Percentiles rank a stretch among this genome's conserved stretches.
Conservation (phyloP, 2,329 filamentous ascomycete species). For the Cladosporium sp. region DNA sequence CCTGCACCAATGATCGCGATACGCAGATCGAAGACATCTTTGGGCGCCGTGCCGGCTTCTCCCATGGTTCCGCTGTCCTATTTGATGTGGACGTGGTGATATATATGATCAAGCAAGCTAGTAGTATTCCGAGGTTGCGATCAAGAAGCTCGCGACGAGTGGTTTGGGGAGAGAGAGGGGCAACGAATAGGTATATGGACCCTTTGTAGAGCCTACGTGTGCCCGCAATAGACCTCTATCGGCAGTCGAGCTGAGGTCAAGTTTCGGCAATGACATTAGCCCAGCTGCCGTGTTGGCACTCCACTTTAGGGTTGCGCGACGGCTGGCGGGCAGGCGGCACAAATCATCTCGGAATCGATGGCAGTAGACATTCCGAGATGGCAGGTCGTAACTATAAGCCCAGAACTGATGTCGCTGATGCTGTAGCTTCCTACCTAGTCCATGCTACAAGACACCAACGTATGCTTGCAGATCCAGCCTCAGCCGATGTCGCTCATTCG, state of each 20-base stretch:
- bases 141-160: background rate
- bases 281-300: conserved; percentile 8
- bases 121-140: background rate
- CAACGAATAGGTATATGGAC: background rate
- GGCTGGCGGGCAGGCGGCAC: background rate
- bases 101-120: background rate
- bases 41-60: conserved; percentile 30
- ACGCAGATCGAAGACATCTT: conserved; percentile 36
- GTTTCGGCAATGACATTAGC: conserved; percentile 19
- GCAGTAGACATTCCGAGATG: background rate
- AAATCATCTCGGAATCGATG: background rate
- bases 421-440: background rate
- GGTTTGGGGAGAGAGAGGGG: background rate
- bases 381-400: conserved; percentile 7
- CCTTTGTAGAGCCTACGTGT: background rate
- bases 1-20: conserved; percentile 39
- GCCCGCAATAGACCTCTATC: conserved; percentile 11
- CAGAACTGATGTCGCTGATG: background rate
- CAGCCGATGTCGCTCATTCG: background rate
- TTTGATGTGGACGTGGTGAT: background rate
- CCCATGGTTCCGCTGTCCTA: background rate
- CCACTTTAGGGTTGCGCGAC: background rate
- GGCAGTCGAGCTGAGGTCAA: conserved; percentile 17
- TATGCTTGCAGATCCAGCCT: background rate
- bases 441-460: background rate